These are phyloP conservation scores for Cordyceps fumosorosea DNA, from an alignment of 2,329 filamentous ascomycete genomes.

Conservation along the genomic window DNA sequence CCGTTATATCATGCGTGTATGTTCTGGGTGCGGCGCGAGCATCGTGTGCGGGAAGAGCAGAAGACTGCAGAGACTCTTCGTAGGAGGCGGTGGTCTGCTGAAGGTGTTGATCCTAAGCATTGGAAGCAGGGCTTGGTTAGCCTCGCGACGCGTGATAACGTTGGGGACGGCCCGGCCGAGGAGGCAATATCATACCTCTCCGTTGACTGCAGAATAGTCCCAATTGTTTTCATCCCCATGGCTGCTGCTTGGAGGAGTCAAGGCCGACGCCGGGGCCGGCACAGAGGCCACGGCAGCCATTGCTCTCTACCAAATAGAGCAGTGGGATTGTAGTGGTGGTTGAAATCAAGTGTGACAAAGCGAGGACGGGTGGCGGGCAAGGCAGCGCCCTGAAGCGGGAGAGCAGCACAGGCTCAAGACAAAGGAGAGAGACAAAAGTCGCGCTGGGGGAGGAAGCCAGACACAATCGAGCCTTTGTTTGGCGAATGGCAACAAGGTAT, in stretches of 20 bases:
- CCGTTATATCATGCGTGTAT: conserved; percentile 17
- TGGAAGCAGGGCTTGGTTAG: neutral
- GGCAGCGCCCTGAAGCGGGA: neutral
- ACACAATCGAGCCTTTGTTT: neutral
- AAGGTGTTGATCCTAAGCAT: neutral
- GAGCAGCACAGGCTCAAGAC: neutral
- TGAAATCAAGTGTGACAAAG: neutral
- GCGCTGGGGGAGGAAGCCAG: neutral
- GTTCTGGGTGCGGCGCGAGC: neutral
- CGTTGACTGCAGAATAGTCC: conserved; percentile 29
- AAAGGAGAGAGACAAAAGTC: neutral
- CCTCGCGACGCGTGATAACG: neutral
- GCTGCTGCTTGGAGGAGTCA: conserved; percentile 43
- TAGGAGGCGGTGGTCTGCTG: neutral
- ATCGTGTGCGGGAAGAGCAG: conserved; percentile 3
- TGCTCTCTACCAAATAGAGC: conserved; percentile 12
- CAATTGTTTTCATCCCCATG: conserved; percentile 42
- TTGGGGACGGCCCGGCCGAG: neutral
- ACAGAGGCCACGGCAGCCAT: conserved; percentile 50
- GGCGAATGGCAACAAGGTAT: neutral
- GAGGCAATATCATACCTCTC: conserved; percentile 31
- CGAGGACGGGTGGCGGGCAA: neutral
- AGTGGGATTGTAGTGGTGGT: neutral
- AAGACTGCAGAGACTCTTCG: conserved; percentile 1
- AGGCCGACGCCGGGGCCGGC: conserved; percentile 39